phyloP scores from a whole-genome alignment of 2,329 filamentous ascomycete genomes.

The Bipolaris victoriae region DNA sequence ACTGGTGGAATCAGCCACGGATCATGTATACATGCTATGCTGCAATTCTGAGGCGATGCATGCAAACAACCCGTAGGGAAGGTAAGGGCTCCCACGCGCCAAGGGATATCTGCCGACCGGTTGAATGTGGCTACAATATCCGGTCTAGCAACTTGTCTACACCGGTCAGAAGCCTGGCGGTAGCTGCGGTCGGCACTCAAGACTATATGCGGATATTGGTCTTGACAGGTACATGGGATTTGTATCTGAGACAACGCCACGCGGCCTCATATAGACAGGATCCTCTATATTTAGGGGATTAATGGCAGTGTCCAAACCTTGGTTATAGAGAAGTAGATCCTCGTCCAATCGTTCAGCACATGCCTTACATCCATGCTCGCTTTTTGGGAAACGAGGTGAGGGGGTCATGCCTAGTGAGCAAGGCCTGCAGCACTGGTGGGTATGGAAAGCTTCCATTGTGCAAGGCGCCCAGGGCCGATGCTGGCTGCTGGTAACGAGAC shows the following conservation, averaged over 20 bases:
- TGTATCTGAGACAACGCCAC: background rate
- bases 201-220: background rate
- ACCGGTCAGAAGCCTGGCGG: slow-evolving; percentile 5
- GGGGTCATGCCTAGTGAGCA: background rate
- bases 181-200: slow-evolving; percentile 5
- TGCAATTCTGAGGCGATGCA: background rate
- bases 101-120: slow-evolving; percentile 23
- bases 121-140: slow-evolving; percentile 36
- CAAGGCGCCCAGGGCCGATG: background rate
- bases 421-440: background rate
- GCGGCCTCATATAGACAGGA: background rate
- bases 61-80: slow-evolving; percentile 1
- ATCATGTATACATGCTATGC: background rate
- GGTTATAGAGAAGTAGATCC: background rate
- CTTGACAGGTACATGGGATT: background rate
- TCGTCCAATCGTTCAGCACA: background rate
- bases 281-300: background rate
- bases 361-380: background rate
- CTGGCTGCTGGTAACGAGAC: background rate
- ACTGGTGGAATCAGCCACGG: slow-evolving; percentile 16
- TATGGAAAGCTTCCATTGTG: background rate
- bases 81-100: slow-evolving; percentile 1
- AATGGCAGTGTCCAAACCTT: background rate
- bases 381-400: background rate
- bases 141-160: slow-evolving; percentile 23